Evolutionary conservation across 2,329 filamentous ascomycete species (phyloP), one percentile per base, ranked within the genome.

Genomic region (Pseudocercospora fuligena): DNA sequence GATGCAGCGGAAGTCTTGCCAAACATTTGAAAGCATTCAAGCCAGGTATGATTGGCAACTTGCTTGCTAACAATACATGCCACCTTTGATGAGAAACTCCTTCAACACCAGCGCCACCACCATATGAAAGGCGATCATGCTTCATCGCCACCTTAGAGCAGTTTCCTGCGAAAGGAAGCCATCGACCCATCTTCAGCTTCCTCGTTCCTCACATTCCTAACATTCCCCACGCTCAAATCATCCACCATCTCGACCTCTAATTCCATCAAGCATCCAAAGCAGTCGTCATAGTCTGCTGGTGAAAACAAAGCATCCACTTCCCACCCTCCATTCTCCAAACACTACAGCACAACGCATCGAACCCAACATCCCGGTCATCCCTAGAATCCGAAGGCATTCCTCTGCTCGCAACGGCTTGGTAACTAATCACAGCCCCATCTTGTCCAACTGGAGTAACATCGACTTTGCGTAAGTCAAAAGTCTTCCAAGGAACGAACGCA

Each of bases 401-500:
- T 59, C 74, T 59, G 5, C 69, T 74, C 8, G 74, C 74, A 36
- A 67, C 65, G 9, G 72, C 73, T 25, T 69, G 68, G 47, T 76
- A 76, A 58, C 69, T 72, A 58, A 76, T 74, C 3, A 74, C 61
- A 11, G 73, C 74, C 5, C 73, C 73, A 21, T 73, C 70, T 7
- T 57, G 25, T 8, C 74, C 74, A 11, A 74, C 60, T 3, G 70
- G 67, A 49, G 67, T 70, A 4, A 76, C 74, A 59, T 76, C 73
- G 36, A 76, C 68, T 19, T 75, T 74, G n/a, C 57, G 60, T 16
- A 76, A 61, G 21, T 65, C 56, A 46, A 74, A 76, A 4, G 59
- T 69, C 64, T 73, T 74, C 74, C 74, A 76, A 2, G 74, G 74
- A 5, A 75, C 73, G 46, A 76, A 75, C 0, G 70, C 73, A 6